Conservation (phyloP, 768 basidiomycete genomes). For the Mycena chlorophos region DNA sequence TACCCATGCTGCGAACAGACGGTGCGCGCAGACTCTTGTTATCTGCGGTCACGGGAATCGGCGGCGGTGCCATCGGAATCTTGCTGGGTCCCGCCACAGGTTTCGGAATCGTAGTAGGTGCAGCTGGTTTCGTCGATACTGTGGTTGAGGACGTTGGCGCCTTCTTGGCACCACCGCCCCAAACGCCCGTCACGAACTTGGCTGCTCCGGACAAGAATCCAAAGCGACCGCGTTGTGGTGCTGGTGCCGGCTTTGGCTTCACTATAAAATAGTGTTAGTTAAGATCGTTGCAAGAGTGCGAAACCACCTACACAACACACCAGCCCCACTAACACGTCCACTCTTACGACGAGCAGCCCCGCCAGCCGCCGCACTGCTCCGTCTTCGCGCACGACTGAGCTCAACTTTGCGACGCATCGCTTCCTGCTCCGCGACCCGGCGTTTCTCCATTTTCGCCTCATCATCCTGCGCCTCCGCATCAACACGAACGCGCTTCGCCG, state of each 20-base stretch:
- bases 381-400: slow-evolving; percentile 61
- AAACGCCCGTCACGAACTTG: slow-evolving; percentile 69
- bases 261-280: slow-evolving; percentile 24
- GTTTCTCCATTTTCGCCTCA: slow-evolving; percentile 42
- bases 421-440: slow-evolving; percentile 52
- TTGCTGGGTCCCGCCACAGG: slow-evolving; percentile 9
- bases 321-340: slow-evolving; percentile 41
- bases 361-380: slow-evolving; percentile 64
- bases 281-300: background rate
- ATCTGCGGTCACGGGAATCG: slow-evolving; percentile 8
- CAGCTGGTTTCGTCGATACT: slow-evolving; percentile 5
- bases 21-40: slow-evolving; percentile 14
- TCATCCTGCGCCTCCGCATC: slow-evolving; percentile 36
- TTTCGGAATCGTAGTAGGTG: slow-evolving; percentile 19
- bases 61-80: slow-evolving; percentile 8
- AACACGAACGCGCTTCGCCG: slow-evolving; percentile 33
- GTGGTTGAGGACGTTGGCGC: slow-evolving; percentile 28
- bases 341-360: slow-evolving; percentile 29
- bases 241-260: slow-evolving; percentile 49
- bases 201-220: slow-evolving; percentile 76
- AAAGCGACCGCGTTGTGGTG: slow-evolving; percentile 50
- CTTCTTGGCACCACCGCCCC: slow-evolving; percentile 54
- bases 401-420: slow-evolving; percentile 66
- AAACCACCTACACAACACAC: slow-evolving; percentile 40
- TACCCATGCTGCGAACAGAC: slow-evolving; percentile 11